Evolutionary conservation across 1,284 basidiomycete species (phyloP).

Genomic region (Melampsora larici-populina): DNA sequence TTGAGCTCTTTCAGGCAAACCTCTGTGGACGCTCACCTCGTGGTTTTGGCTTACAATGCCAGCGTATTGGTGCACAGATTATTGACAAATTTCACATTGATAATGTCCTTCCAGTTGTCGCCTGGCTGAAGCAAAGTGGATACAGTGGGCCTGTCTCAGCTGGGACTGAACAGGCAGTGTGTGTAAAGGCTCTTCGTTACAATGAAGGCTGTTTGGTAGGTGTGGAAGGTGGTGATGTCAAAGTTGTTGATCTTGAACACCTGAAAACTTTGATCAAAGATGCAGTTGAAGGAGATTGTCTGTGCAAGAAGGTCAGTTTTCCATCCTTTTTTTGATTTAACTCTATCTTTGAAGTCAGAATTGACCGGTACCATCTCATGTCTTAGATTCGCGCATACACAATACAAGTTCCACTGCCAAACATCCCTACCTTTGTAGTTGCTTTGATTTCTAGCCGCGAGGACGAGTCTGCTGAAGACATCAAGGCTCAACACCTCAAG

Average conservation of each 20-base stretch:
- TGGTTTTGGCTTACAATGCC: not conserved
- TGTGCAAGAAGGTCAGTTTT: not conserved
- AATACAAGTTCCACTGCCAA: no score
- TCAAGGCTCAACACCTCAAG: no score
- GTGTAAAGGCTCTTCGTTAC: no score
- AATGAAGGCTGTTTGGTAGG: no score
- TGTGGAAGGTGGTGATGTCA: no score
- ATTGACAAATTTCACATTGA: not conserved
- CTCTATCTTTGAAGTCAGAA: no score
- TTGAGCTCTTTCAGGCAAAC: no score
- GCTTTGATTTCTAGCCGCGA: no score
- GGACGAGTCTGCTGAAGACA: no score
- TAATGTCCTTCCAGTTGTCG: not conserved
- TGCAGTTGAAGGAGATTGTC: not conserved
- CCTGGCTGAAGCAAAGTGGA: not conserved
- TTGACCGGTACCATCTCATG: no score
- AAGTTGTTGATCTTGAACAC: not conserved
- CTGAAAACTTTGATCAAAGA: not conserved
- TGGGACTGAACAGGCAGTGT: not conserved
- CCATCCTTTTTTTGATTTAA: no score
- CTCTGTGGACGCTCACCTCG: not conserved
- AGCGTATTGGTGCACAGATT: not conserved
- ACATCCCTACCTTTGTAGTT: no score
- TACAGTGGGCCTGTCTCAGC: not conserved
- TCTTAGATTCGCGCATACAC: conserved; percentile 13